A percentile compares a stretch with the other conserved stretches of the same genome.
Evolutionary conservation across 306 rosid genomes (phyloP).

Genomic region (Vachellia collinsii): DNA sequence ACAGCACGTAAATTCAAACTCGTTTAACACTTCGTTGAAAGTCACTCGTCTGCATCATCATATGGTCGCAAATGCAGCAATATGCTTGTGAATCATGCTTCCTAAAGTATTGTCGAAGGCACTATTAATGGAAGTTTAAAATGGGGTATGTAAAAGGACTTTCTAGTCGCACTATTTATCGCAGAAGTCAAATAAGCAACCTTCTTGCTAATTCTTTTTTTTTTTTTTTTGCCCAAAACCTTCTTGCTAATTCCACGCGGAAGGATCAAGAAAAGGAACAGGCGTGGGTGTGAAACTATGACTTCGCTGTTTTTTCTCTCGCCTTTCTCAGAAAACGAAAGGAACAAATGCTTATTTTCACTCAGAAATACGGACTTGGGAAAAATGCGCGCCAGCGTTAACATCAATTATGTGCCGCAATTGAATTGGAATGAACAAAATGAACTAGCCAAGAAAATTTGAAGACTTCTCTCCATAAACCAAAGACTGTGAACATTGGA

Average conservation of each 20-base stretch:
- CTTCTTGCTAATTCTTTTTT: slow-evolving; percentile 19
- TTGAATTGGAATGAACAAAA: background rate
- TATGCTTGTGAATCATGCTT: background rate
- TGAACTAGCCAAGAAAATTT: background rate
- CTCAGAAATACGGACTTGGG: background rate
- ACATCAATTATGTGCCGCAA: background rate
- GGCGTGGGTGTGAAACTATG: background rate
- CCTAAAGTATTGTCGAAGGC: slow-evolving; percentile 4
- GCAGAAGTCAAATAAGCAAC: slow-evolving; percentile 38
- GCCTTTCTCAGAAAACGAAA: background rate
- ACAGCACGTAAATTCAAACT: background rate
- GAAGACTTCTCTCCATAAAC: background rate
- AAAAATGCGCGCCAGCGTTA: background rate
- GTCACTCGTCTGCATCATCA: slow-evolving; percentile 4
- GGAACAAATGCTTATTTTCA: background rate
- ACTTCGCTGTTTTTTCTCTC: background rate
- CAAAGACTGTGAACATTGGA: background rate
- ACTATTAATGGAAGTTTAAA: slow-evolving; percentile 3
- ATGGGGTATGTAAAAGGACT: background rate
- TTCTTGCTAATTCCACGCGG: slow-evolving; percentile 19
- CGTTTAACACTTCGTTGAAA: background rate
- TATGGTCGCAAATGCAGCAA: background rate
- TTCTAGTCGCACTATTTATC: too few relatives aligned
- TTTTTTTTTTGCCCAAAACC: too few relatives aligned
- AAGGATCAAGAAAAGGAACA: slow-evolving; percentile 8